phyloP scores from a whole-genome alignment of 495 filamentous ascomycete species.

The Penicillium pulvis region DNA sequence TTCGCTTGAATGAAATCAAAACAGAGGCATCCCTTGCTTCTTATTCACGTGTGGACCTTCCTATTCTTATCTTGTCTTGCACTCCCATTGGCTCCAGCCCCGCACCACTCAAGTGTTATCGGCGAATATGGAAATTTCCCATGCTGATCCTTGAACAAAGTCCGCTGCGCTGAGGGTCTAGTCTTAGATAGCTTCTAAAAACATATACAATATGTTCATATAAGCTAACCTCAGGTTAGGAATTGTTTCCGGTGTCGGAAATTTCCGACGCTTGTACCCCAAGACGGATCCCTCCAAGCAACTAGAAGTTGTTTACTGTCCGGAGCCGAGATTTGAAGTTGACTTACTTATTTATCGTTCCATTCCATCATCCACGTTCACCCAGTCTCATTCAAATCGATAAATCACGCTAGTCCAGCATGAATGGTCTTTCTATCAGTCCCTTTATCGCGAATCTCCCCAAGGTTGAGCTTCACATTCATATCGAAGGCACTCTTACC shows the following conservation, averaged over 20 bases:
- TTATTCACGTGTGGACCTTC: conserved; percentile 2
- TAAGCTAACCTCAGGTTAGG: neutral
- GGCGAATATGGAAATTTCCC: neutral
- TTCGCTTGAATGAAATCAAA: neutral
- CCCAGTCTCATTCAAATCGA: neutral
- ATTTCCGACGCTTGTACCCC: neutral
- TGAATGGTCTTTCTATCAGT: conserved; percentile 35
- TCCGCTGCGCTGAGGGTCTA: neutral
- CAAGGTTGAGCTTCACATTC: conserved; percentile 48
- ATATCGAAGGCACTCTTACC: conserved; percentile 48
- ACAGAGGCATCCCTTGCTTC: conserved; percentile 1
- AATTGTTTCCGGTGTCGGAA: neutral
- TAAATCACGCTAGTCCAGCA: conserved; percentile 6
- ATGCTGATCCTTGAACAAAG: neutral
- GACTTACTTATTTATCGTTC: neutral
- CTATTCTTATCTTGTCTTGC: conserved; percentile 24
- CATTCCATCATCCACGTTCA: neutral
- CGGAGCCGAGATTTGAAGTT: too few species aligned
- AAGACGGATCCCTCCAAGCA: neutral
- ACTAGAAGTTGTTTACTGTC: neutral
- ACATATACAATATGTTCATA: neutral
- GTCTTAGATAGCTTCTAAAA: too few species aligned
- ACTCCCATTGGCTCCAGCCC: conserved; percentile 16
- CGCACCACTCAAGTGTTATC: conserved; percentile 14
- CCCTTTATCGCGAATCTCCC: conserved; percentile 37